Base-by-base conservation (phyloP, 2,329 filamentous ascomycete species). In the Mycocentrospora acerina region DNA sequence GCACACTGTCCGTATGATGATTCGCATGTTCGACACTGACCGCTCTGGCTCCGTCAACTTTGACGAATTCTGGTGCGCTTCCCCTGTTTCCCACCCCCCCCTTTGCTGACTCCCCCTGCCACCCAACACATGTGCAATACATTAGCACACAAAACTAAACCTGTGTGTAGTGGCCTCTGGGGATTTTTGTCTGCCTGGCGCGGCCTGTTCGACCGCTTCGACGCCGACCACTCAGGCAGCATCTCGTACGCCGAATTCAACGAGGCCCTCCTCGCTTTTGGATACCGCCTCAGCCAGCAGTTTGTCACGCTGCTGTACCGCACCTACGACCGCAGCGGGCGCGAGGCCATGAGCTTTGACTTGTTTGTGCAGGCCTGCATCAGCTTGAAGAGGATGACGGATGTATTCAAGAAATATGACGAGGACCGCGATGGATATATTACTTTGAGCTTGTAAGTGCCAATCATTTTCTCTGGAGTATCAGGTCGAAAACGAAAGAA, bases 351-450 rank as follows among this genome's bases (percentile, higher is more conserved):
- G 53, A 68, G 55, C 44, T 98, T 98, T 62, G 93, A 98, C 71
- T 71, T 98, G 35, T 98, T 98, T 61, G 93, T 98, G 45, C 93
- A 98, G 76, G 89, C 89, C 35, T 97, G 93, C 69, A 97, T 98
- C 64, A 90, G 83, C 57, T 76, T 98, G 59, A 96, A 97, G 79
- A 81, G 93, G 56, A 97, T 98, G 91, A 98, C 93, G 44, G 93
- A 98, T 68, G 90, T 95, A 18, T 98, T 98, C 68, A 98, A 98
- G 78, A 91, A 90, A 71, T 98, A 97, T 67, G 93, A 98, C 57
- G 88, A 95, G 59, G 93, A 98, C 68, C 81, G 93, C 28, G 93
- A 97, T 70, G 93, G 93, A 2, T 97, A 90, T 48, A 78, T 78
- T 45, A 78, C 75, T 29, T 53, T 78, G 56, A 77, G 73, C 56